Evolutionary conservation across 2,329 filamentous ascomycete species (phyloP), one percentile per base, ranked within the genome.

Genomic region (Camptophora hylomeconis): DNA sequence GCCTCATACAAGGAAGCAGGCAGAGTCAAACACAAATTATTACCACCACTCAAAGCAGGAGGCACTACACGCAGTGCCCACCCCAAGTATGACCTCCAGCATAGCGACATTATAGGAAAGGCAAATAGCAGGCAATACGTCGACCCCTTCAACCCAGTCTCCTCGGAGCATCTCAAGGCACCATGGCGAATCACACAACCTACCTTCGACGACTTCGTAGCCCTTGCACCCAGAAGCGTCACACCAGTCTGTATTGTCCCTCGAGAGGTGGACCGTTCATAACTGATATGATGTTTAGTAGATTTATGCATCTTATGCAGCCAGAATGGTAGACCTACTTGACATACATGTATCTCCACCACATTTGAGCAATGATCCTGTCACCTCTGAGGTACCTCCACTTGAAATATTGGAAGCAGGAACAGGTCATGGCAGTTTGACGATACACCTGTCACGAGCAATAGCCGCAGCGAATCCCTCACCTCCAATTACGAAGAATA

Each of bases 401-500:
- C 51, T 86, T 8, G 78, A 87, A 47, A 80, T 89, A 24, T 73
- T 89, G 29, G 82, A 89, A 53, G 80, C 80, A 25, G 81, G 82
- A 10, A 89, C 81, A 3, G 82, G 81, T n/a, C 80, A 86, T 61
- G 82, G 81, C 33, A 75, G 76, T 18, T 54, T 89, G 33, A 87
- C 80, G 1, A 54, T 89, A 4, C 71, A 86, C 46, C 62, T 89
- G 13, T 74, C 80, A 17, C 69, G 79, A 29, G 79, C 80, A 3
- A 70, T 89, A 24, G 77, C 86, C 47, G 80, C 70, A 24, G 77
- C 72, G 11, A 86, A 86, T 45, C 56, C 69, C 2, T 55, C 66
- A 5, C 63, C 65, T 0, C 31, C 44, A 14, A 33, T 14, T 11
- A 25, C 10, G 21, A 30, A 5, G 20, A 29, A 10, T 10, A 15